Conservation (phyloP, 176 grass and related monocot genomes). For the Thalia dealbata region DNA sequence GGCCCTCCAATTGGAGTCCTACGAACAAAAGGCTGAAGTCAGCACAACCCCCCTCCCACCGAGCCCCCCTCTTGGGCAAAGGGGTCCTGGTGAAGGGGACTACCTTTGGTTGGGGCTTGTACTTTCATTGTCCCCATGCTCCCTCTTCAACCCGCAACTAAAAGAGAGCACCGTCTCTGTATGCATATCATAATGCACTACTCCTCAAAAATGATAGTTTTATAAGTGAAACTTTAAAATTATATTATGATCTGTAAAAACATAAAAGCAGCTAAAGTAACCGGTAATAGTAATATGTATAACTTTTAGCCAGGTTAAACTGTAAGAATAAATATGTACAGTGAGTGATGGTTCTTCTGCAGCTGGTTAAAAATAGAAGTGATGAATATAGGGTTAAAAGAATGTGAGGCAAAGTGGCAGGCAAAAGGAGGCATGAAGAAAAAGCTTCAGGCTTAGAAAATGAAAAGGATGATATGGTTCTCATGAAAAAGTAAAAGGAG, state of each 20-base stretch:
- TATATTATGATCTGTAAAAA: too few relatives aligned
- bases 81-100: background rate
- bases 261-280: too few relatives aligned
- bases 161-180: background rate
- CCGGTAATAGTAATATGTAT: too few relatives aligned
- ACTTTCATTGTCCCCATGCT: background rate
- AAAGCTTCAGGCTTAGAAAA: background rate
- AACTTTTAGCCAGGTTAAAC: too few relatives aligned
- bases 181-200: too few relatives aligned
- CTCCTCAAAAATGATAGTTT: too few relatives aligned
- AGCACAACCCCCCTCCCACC: background rate
- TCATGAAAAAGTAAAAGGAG: background rate
- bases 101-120: background rate
- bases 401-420: background rate
- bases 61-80: background rate
- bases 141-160: background rate
- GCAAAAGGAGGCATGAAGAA: background rate
- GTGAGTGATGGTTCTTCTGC: too few relatives aligned
- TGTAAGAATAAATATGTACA: too few relatives aligned
- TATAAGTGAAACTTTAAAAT: too few relatives aligned
- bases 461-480: background rate
- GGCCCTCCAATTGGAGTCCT: background rate
- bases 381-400: background rate
- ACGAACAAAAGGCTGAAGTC: background rate
- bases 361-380: too few relatives aligned